Base-by-base conservation (phyloP, 1,284 basidiomycete genomes). In the Moesziomyces parantarcticus region DNA sequence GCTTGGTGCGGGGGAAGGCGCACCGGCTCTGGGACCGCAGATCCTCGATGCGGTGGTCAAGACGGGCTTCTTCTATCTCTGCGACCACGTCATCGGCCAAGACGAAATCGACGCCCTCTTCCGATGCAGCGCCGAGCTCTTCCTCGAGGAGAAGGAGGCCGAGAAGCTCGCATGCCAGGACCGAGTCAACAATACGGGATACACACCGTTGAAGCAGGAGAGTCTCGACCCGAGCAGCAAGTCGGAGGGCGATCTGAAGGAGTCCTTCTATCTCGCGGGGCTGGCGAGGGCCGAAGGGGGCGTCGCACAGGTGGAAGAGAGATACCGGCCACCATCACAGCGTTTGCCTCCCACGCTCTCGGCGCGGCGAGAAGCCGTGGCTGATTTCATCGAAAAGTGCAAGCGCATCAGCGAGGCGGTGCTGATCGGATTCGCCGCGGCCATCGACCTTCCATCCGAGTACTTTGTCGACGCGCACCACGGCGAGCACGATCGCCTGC, bases 31-130 rank as follows among this genome's bases (percentile, higher is more conserved):
- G 5, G 69, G 69, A 4, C 23, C 58, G 20, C 48, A 39, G 8
- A 60, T 78, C 42, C 21, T 68, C n/a, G 60, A 74, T 1, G 74
- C 76, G 1, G 63, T 67, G 6, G 59, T 70, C 13, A 43, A 53
- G 32, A 66, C 67, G 0, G 77, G 78, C 22, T 80, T 80, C 51
- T 80, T 80, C 69, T 80, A 80, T 50, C 71, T 80, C 26, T 36
- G 43, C 8, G 61, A 77, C 34, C 75, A 77, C 45, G 69, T 62
- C 21, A 77, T 80, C 58, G 40, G 29, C 23, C 49, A 52, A 16
- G 41, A 53, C 13, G 69, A 74, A 32, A 46, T 79, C 44, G 60
- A 70, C 39, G 10, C 42, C n/a, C 60, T 71, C 18, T 80, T 78
- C 56, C 40, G 42, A 11, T 49, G 51, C 5, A 76, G 63, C 46